These are phyloP conservation scores for Spathaspora passalidarum DNA, from an alignment of 805 yeast species.

Conservation along the genomic window DNA sequence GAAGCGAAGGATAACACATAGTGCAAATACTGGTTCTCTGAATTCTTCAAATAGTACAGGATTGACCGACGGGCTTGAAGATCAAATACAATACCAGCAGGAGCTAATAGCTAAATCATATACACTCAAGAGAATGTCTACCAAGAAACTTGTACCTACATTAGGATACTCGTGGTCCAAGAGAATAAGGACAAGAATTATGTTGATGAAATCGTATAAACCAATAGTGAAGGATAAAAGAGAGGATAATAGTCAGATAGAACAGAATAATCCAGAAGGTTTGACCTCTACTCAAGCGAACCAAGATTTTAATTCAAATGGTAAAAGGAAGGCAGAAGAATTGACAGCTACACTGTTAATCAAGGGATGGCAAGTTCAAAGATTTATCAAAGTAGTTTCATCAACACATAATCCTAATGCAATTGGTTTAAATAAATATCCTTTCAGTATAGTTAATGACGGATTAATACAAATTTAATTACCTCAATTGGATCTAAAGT, in stretches of 20 bases:
- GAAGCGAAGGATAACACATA: neutral
- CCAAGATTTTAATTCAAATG: constrained; percentile 11
- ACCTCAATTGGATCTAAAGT: neutral
- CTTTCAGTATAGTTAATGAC: constrained; percentile 14
- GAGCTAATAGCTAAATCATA: constrained; percentile 11
- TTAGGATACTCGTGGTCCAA: constrained; percentile 34
- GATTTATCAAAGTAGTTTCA: constrained; percentile 22
- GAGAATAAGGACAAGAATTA: constrained; percentile 20
- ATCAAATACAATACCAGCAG: constrained; percentile 2
- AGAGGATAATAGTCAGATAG: neutral
- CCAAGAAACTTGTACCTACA: constrained; percentile 26
- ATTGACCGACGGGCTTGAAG: constrained; percentile 9
- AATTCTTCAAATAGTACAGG: constrained; percentile 5
- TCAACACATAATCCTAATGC: constrained; percentile 8
- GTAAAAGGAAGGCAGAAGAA: constrained; percentile 1
- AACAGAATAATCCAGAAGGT: constrained; percentile 14
- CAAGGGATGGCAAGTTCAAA: constrained; percentile 24
- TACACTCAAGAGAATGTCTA: constrained; percentile 7
- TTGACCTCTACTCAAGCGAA: constrained; percentile 11
- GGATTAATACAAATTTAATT: constrained; percentile 14
- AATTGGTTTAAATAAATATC: constrained; percentile 9
- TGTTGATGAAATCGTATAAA: constrained; percentile 27
- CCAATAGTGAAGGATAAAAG: constrained; percentile 15
- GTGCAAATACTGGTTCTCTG: neutral
- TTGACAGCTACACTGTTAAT: constrained; percentile 10